Evolutionary conservation across 805 yeast genomes (phyloP).

Genomic region (Candida insectorum): DNA sequence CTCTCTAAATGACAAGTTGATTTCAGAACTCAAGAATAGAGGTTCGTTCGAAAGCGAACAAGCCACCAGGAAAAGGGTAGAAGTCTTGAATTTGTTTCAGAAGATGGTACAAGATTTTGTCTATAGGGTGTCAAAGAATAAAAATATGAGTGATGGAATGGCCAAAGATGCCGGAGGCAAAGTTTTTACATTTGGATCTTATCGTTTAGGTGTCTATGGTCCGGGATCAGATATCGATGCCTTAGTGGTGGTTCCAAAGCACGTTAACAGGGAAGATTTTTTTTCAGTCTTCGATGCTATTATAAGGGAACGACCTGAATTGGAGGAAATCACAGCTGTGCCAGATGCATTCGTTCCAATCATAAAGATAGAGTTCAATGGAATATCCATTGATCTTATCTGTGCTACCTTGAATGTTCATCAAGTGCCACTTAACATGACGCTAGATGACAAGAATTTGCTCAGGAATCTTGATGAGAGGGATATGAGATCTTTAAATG

Average conservation of each 20-base stretch:
- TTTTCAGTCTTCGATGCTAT: constrained; percentile 75
- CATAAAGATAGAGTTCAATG: constrained; percentile 81
- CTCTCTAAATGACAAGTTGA: constrained; percentile 67
- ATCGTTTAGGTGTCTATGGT: constrained; percentile 92
- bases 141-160: constrained; percentile 97
- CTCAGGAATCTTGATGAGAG: constrained; percentile 86
- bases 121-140: constrained; percentile 68
- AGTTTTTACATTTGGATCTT: constrained; percentile 93
- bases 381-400: constrained; percentile 89
- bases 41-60: constrained; percentile 87
- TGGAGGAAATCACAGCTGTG: constrained; percentile 88
- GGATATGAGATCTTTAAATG: constrained; percentile 86
- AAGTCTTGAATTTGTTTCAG: constrained; percentile 70
- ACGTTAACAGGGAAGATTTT: constrained; percentile 86
- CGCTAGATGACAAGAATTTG: constrained; percentile 80
- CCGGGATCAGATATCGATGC: constrained; percentile 99
- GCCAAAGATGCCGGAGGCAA: constrained; percentile 97
- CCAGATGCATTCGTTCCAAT: constrained; percentile 99
- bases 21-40: constrained; percentile 73
- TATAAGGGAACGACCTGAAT: constrained; percentile 68
- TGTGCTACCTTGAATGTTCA: constrained; percentile 82
- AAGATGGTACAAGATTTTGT: constrained; percentile 78
- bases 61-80: constrained; percentile 77
- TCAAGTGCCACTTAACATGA: constrained; percentile 71
- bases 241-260: constrained; percentile 94